Conservation (phyloP, 1,284 basidiomycete genomes). For the Mycosarcoma maydis region DNA sequence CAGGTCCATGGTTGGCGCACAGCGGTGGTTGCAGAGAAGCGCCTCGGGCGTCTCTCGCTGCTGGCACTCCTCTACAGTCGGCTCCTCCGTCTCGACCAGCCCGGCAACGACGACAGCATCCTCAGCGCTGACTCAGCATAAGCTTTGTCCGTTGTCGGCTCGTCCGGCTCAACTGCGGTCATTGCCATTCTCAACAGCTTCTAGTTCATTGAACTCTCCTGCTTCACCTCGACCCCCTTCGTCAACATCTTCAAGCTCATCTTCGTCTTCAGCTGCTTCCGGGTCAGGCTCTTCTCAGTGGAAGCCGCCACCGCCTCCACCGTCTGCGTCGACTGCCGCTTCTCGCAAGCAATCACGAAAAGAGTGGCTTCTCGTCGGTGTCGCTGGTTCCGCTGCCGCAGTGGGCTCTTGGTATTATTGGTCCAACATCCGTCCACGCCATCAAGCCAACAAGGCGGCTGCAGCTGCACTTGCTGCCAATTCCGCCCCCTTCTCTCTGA, state of each 20-base stretch:
- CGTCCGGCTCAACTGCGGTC: neutral
- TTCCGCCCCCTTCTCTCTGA: constrained; percentile 45
- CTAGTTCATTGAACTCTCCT: constrained; percentile 11
- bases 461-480: constrained; percentile 36
- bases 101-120: neutral
- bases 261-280: constrained; percentile 23
- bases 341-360: constrained; percentile 54
- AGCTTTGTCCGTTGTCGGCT: neutral
- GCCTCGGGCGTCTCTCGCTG: constrained; percentile 33
- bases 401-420: constrained; percentile 64
- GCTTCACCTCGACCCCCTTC: constrained; percentile 12
- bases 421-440: constrained; percentile 53
- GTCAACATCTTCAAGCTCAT: constrained; percentile 15
- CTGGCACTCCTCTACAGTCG: constrained; percentile 11
- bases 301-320: constrained; percentile 45
- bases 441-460: constrained; percentile 33
- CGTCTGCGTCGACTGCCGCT: constrained; percentile 37
- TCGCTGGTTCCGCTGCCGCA: constrained; percentile 62
- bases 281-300: constrained; percentile 29
- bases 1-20: constrained; percentile 32
- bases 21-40: constrained; percentile 19
- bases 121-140: constrained; percentile 9
- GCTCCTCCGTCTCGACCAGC: constrained; percentile 3
- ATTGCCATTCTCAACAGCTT: constrained; percentile 15
- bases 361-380: constrained; percentile 65